These are phyloP conservation scores for Hirsutella thompsonii DNA, from an alignment of 2,329 filamentous ascomycete species.

Conservation along the genomic window DNA sequence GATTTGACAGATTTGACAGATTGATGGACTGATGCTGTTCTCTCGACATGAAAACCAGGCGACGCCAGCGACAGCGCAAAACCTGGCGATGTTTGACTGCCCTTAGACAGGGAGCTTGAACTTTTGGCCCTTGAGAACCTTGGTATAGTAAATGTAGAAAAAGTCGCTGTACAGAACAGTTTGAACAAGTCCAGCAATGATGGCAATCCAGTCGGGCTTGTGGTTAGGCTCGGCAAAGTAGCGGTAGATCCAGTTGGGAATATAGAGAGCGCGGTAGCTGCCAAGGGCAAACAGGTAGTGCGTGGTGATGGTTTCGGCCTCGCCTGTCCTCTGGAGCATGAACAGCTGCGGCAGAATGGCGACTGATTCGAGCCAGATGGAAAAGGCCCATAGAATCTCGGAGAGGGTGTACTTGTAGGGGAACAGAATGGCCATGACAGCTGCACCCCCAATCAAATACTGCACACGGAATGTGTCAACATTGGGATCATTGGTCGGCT, in stretches of 20 bases:
- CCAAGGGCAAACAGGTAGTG: constrained; percentile 95
- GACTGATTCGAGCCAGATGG: constrained; percentile 94
- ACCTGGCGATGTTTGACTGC: no score
- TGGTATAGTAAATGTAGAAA: constrained; percentile 99
- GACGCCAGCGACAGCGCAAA: no score
- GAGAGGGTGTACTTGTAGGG: constrained; percentile 72
- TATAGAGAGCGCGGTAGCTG: constrained; percentile 85
- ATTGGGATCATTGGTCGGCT: constrained; percentile 93
- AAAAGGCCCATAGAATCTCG: constrained; percentile 95
- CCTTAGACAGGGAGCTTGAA: constrained; percentile 70
- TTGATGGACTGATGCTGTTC: no score
- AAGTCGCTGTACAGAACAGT: constrained; percentile 96
- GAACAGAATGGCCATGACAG: constrained; percentile 66
- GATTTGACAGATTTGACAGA: no score
- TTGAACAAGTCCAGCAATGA: constrained; percentile 82
- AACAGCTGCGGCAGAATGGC: constrained; percentile 96
- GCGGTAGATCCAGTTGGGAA: constrained; percentile 95
- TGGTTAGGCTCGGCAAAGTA: constrained; percentile 64
- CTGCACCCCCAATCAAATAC: constrained; percentile 76
- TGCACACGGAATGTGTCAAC: constrained; percentile 95
- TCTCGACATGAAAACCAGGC: no score
- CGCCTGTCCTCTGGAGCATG: constrained; percentile 93
- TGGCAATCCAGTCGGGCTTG: constrained; percentile 71
- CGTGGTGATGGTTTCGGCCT: constrained; percentile 98
- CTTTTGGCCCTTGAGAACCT: constrained; percentile 81